These are phyloP conservation scores for Pythium rishiriense DNA, from an alignment of 352 stramenopile genomes.

Conservation along the genomic window DNA sequence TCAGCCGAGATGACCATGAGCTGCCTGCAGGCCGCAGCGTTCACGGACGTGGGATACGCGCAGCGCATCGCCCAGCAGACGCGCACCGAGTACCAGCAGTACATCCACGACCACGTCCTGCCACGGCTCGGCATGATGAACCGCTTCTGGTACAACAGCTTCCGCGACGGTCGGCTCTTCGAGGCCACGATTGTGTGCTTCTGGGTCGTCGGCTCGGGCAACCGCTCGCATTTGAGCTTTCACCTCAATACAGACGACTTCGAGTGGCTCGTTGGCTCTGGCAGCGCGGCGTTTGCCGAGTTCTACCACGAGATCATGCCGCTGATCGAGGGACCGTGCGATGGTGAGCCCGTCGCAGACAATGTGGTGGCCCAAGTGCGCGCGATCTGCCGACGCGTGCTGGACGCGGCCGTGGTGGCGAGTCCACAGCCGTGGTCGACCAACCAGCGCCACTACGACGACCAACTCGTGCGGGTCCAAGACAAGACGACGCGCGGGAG, in stretches of 20 bases:
- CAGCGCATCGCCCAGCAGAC: neutral
- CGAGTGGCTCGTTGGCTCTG: constrained; percentile 1
- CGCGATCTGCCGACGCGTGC: neutral
- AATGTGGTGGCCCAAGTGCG: neutral
- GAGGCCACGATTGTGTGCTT: neutral
- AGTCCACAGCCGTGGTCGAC: constrained; percentile 9
- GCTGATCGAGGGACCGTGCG: constrained; percentile 12
- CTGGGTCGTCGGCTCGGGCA: neutral
- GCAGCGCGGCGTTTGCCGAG: neutral
- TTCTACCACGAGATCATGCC: constrained; percentile 14
- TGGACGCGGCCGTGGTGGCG: constrained; percentile 2
- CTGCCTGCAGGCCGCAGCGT: constrained; percentile 1
- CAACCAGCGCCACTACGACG: constrained; percentile 15
- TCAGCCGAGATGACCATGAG: constrained; percentile 5
- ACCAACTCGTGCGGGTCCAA: constrained; percentile 5
- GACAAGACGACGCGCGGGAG: constrained; percentile 1
- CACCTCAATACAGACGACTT: neutral
- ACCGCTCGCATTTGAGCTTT: neutral
- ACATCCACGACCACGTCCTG: constrained; percentile 10
- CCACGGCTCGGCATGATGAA: constrained; percentile 8
- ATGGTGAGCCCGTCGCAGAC: neutral
- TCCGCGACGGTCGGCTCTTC: constrained; percentile 8
- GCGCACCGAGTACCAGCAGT: constrained; percentile 2
- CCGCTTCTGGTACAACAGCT: constrained; percentile 16
- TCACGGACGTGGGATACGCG: neutral